Evolutionary conservation across 176 grass and related monocot genomes (phyloP).

Genomic region (Eremochloa ophiuroides): DNA sequence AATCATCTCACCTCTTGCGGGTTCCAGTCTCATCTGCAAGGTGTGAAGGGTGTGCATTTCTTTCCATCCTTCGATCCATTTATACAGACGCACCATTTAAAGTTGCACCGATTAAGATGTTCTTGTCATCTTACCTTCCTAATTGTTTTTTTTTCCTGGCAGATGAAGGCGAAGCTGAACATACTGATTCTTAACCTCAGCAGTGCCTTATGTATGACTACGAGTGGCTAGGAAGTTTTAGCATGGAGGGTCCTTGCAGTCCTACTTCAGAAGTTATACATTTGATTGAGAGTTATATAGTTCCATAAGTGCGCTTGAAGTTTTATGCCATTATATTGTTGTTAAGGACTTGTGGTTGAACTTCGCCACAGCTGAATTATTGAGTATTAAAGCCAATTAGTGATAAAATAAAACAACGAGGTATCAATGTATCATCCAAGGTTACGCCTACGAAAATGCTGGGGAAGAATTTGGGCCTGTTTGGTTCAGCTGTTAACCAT

Average conservation of each 20-base stretch:
- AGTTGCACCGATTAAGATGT: not conserved
- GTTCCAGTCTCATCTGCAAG: slow-evolving; percentile 60
- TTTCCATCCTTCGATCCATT: not conserved
- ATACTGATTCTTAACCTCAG: not conserved
- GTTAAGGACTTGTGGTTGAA: not conserved
- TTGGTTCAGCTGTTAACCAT: too few relatives aligned
- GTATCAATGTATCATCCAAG: too few relatives aligned
- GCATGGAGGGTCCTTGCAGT: not conserved
- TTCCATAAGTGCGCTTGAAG: not conserved
- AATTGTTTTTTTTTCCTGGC: not conserved
- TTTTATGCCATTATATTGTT: not conserved
- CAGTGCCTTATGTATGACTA: not conserved
- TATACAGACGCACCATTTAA: not conserved
- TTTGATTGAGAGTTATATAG: not conserved
- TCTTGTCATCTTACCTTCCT: not conserved
- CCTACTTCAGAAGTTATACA: not conserved
- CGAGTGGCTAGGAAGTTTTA: not conserved
- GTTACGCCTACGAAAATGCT: too few relatives aligned
- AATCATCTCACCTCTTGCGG: slow-evolving; percentile 69
- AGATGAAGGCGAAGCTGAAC: slow-evolving; percentile 15
- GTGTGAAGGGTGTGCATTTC: not conserved
- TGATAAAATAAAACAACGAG: not conserved
- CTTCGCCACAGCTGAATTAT: not conserved
- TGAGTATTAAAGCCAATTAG: not conserved
- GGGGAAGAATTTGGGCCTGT: too few relatives aligned